phyloP scores from a whole-genome alignment of 345 rosid species.

The Camelina laxa region DNA sequence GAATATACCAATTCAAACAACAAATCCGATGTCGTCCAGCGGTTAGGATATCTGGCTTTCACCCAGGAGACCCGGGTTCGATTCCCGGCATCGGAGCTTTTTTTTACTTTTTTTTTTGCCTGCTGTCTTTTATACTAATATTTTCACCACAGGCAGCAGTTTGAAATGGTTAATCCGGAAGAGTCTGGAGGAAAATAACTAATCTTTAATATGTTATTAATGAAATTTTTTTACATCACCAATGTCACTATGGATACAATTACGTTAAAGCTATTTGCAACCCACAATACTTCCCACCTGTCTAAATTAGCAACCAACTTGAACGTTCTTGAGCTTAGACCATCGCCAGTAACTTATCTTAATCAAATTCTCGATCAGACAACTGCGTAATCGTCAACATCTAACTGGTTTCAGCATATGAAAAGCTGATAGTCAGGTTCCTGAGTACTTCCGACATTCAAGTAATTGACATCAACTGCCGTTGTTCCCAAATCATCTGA shows the following conservation, averaged over 20 bases:
- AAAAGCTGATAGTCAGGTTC: constrained; percentile 61
- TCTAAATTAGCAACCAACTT: constrained; percentile 3
- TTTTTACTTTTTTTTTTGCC: background rate
- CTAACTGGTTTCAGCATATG: constrained; percentile 55
- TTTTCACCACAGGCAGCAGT: too few relatives aligned
- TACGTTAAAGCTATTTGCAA: background rate
- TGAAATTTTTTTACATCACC: background rate
- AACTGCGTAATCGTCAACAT: background rate
- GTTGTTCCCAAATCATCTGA: constrained; percentile 68
- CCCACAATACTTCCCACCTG: background rate
- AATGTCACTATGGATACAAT: background rate
- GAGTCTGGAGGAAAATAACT: too few relatives aligned
- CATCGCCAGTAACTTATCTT: constrained; percentile 13
- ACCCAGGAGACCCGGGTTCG: constrained; percentile 99
- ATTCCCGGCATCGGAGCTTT: constrained; percentile 88
- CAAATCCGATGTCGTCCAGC: constrained; percentile 83
- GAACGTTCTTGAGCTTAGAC: background rate
- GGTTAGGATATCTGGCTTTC: constrained; percentile 98
- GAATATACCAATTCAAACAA: rapidly evolving
- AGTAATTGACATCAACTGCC: constrained; percentile 72
- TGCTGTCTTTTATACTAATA: too few relatives aligned
- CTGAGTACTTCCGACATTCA: constrained; percentile 60
- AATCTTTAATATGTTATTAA: too few relatives aligned
- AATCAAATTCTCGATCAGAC: constrained; percentile 4
- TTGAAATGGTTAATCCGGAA: too few relatives aligned